phyloP scores from a whole-genome alignment of 306 rosid genomes.

The Fragaria nilgerrensis region DNA sequence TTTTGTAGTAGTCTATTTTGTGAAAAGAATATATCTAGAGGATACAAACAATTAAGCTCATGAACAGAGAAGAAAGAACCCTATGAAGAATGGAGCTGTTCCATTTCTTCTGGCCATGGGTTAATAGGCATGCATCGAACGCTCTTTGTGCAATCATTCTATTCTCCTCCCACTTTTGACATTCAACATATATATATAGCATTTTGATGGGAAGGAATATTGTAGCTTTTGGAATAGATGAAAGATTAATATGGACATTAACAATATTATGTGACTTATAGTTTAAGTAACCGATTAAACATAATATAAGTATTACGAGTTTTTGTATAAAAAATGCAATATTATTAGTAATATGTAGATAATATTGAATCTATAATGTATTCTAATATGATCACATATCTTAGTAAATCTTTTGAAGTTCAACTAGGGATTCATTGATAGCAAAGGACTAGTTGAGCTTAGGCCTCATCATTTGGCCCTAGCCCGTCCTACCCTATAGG shows the following conservation, averaged over 20 bases:
- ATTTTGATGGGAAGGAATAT: slow-evolving; percentile 17
- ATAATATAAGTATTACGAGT: not conserved
- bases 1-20: not conserved
- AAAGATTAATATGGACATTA: not conserved
- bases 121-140: slow-evolving; percentile 24
- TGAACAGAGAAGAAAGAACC: not conserved
- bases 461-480: too few species aligned
- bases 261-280: not conserved
- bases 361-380: too few species aligned
- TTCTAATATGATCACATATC: too few species aligned
- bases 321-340: not conserved
- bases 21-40: not conserved
- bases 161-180: slow-evolving; percentile 21
- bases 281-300: too few species aligned
- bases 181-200: slow-evolving; percentile 16
- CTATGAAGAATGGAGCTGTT: not conserved
- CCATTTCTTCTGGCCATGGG: slow-evolving; percentile 14
- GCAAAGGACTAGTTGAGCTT: too few species aligned
- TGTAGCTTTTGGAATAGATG: not conserved
- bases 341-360: too few species aligned
- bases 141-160: slow-evolving; percentile 17
- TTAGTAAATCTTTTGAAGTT: too few species aligned
- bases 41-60: not conserved
- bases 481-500: too few species aligned
- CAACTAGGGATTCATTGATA: too few species aligned